Evolutionary conservation across 1,139 yeast species (phyloP).

Genomic region (Kluyveromyces sp.): DNA sequence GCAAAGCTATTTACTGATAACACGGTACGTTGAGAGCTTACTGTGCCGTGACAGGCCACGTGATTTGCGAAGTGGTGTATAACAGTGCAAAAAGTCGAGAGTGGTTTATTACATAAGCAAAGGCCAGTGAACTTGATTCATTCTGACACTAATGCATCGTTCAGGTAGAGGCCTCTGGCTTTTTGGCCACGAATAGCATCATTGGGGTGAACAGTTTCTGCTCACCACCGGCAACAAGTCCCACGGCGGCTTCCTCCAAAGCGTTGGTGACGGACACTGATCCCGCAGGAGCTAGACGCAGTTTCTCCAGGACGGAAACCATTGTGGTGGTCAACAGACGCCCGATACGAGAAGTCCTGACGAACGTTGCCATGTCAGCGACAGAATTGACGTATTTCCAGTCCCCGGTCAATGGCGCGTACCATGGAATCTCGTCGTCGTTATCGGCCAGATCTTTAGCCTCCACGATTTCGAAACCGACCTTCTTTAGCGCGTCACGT

Average conservation of each 20-base stretch:
- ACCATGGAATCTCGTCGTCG: constrained; percentile 92
- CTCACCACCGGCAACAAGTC: constrained; percentile 89
- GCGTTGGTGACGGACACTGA: constrained; percentile 87
- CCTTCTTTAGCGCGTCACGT: constrained; percentile 72
- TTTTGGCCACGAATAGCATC: constrained; percentile 85
- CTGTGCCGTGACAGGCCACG: neutral
- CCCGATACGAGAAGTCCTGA: constrained; percentile 85
- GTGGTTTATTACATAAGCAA: too few species aligned
- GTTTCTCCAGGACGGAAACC: constrained; percentile 71
- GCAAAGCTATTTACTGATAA: too few species aligned
- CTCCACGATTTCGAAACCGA: constrained; percentile 77
- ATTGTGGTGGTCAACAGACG: constrained; percentile 76
- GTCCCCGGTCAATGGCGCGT: constrained; percentile 93
- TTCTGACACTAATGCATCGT: too few species aligned
- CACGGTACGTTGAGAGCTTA: too few species aligned
- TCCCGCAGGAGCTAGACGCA: constrained; percentile 91
- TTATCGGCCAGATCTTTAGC: constrained; percentile 77
- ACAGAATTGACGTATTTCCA: constrained; percentile 78
- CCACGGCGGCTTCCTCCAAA: constrained; percentile 93
- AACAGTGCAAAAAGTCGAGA: too few species aligned
- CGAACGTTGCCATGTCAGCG: constrained; percentile 72
- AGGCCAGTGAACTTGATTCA: too few species aligned
- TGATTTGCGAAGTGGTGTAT: too few species aligned
- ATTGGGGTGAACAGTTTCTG: constrained; percentile 88
- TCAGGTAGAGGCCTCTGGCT: constrained; percentile 45